These are phyloP conservation scores for Alternaria solani DNA, from an alignment of 2,329 filamentous ascomycete genomes.

Conservation along the genomic window DNA sequence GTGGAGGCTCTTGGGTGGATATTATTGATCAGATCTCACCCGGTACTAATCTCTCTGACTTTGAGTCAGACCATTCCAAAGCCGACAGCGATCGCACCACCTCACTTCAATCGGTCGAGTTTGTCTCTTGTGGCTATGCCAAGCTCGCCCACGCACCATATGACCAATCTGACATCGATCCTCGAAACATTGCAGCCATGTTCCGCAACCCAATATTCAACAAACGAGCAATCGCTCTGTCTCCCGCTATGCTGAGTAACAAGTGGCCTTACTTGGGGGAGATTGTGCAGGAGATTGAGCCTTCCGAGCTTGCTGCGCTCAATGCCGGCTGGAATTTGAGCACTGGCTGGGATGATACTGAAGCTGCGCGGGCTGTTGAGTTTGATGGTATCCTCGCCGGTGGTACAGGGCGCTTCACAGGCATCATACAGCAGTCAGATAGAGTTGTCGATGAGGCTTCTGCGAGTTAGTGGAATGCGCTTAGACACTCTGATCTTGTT, in stretches of 20 bases:
- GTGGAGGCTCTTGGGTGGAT: slow-evolving; percentile 60
- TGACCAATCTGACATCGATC: slow-evolving; percentile 48
- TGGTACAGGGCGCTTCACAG: slow-evolving; percentile 54
- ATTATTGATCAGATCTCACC: slow-evolving; percentile 62
- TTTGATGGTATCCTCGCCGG: slow-evolving; percentile 54
- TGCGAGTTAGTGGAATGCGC: slow-evolving; percentile 25
- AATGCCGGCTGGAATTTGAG: slow-evolving; percentile 45
- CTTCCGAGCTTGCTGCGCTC: slow-evolving; percentile 42
- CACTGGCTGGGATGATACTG: slow-evolving; percentile 42
- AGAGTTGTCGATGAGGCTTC: slow-evolving; percentile 21
- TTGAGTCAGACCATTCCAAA: slow-evolving; percentile 49
- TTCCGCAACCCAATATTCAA: slow-evolving; percentile 34
- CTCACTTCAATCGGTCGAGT: slow-evolving; percentile 55
- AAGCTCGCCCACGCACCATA: slow-evolving; percentile 47
- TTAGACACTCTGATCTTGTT: neutral
- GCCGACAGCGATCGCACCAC: slow-evolving; percentile 39
- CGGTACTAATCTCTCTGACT: slow-evolving; percentile 54
- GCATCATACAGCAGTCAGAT: slow-evolving; percentile 33
- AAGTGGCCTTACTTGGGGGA: slow-evolving; percentile 50
- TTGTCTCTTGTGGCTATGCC: slow-evolving; percentile 70
- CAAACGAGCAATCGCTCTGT: slow-evolving; percentile 41
- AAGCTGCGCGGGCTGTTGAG: slow-evolving; percentile 48
- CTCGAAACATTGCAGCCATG: slow-evolving; percentile 12
- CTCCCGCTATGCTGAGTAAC: slow-evolving; percentile 48
- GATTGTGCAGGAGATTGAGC: slow-evolving; percentile 51